Evolutionary conservation across 1,139 yeast species (phyloP), one percentile per base, ranked within the genome.

Genomic region (Kazachstania sp.): DNA sequence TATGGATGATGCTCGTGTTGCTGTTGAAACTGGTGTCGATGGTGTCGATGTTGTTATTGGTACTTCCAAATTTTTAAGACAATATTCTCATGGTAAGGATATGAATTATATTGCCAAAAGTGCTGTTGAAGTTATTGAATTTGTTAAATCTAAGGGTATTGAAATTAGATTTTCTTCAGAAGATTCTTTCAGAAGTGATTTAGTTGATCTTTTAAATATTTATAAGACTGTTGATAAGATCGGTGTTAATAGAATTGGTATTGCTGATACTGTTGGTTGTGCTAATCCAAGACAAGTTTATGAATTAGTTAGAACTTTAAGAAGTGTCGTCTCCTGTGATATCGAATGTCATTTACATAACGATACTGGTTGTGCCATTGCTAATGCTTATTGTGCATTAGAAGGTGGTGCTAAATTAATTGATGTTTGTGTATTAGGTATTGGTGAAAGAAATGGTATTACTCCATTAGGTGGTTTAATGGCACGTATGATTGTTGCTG

Each of bases 401-500:
- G 98, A 92, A 72, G 98, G 94, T 47, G 98, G 98, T 63, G 97
- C 98, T 55, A 83, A 81, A 66, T 78, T 90, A 64, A 87, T 92
- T 60, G 98, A 92, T 71, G 95, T 87, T 39, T 84, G 95, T 16
- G 97, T 92, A 8, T 79, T 92, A 62, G 98, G 98, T 64, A 92
- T 92, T 58, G 98, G 97, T 71, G 98, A 92, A 77, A 83, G 97
- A 77, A 92, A 92, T 71, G 98, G 98, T 70, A 92, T 92, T 68
- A 88, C 97, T 38, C 95, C 97, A 52, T 78, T 92, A 56, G 97
- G 97, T 65, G 97, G 97, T 46, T 78, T 92, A 64, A 90, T 92
- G 97, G 97, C 97, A 46, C 81, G 97, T 72, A 92, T 92, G 98
- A 88, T 92, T 68, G 95, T 95, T 52, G 97, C 97, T 52, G 95